Conservation (phyloP, 441 rosid species). For the Populus hybrid region DNA sequence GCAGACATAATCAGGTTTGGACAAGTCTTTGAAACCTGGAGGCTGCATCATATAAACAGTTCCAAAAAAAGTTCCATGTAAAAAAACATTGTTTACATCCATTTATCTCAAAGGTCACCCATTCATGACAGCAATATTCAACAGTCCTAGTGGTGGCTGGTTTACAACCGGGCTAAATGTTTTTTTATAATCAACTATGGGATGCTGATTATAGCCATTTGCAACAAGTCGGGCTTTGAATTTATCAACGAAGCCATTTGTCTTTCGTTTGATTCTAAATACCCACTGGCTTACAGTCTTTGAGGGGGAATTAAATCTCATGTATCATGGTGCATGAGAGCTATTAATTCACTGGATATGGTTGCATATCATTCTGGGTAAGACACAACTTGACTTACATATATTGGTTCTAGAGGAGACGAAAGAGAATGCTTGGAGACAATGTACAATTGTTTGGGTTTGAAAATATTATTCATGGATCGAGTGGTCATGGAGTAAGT, state of each 20-base stretch:
- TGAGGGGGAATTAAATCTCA: no score
- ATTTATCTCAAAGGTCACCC: neutral
- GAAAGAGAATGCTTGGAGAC: no score
- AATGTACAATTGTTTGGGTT: no score
- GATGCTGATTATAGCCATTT: neutral
- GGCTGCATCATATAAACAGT: neutral
- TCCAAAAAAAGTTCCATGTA: neutral
- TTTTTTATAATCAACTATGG: neutral
- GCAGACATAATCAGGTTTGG: neutral
- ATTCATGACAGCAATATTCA: neutral
- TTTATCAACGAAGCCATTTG: neutral
- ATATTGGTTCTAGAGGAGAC: no score
- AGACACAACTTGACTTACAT: no score
- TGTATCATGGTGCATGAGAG: no score
- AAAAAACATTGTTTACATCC: neutral
- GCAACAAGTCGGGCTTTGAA: neutral
- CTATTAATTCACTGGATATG: no score
- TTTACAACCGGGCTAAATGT: neutral
- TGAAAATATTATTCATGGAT: no score
- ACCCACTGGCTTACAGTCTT: neutral
- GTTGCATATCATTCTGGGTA: fast-evolving
- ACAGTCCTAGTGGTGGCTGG: neutral
- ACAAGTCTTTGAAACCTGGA: neutral
- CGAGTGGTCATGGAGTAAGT: no score
- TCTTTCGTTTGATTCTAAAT: neutral